These are phyloP conservation scores for Cymodocea nodosa DNA, from an alignment of 116 monocot genomes.

Conservation along the genomic window DNA sequence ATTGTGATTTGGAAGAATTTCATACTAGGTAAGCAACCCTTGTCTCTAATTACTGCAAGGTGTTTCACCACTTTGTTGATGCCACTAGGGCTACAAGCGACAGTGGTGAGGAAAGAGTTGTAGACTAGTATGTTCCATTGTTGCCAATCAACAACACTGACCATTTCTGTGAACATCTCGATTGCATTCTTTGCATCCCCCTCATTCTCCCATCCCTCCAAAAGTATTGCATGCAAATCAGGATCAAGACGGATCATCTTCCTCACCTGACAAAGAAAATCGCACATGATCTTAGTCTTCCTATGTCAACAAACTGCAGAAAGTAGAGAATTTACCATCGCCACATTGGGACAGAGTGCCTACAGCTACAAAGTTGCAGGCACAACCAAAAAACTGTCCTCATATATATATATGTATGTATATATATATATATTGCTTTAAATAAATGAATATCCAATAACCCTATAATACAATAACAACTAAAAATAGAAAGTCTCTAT, in stretches of 20 bases:
- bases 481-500: too few species aligned
- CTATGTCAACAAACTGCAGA: constrained; percentile 44
- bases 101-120: constrained; percentile 42
- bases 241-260: constrained; percentile 21
- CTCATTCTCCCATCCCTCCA: constrained; percentile 62
- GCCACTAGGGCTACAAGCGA: constrained; percentile 7
- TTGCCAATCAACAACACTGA: constrained; percentile 28
- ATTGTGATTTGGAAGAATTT: constrained; percentile 44
- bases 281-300: constrained; percentile 12
- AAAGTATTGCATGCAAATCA: constrained; percentile 48
- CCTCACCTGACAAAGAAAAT: constrained; percentile 3
- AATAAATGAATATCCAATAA: too few species aligned
- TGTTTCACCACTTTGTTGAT: constrained; percentile 21
- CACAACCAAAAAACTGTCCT: too few species aligned
- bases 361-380: too few species aligned
- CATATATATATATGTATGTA: too few species aligned
- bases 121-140: constrained; percentile 37
- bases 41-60: constrained; percentile 17
- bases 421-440: too few species aligned
- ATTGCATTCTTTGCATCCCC: constrained; percentile 15
- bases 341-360: too few species aligned
- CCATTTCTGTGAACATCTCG: constrained; percentile 46
- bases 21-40: constrained; percentile 37
- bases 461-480: too few species aligned
- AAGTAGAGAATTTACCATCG: constrained; percentile 56